Evolutionary conservation across 441 rosid genomes (phyloP).

Genomic region (Syzygium syzygioides): DNA sequence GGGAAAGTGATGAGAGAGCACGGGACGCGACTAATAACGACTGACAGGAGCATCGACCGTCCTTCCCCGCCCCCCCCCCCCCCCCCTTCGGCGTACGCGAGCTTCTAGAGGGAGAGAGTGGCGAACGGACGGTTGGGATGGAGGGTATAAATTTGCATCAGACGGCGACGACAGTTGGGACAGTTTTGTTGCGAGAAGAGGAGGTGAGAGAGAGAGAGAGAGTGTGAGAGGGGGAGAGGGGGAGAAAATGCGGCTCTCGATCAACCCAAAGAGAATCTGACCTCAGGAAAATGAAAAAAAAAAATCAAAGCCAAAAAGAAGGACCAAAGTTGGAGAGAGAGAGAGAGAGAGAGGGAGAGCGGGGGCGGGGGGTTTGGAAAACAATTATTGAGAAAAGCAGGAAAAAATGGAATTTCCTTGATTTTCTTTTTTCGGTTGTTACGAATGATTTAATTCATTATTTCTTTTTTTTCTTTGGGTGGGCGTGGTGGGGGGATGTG

Average conservation of each 20-base stretch:
- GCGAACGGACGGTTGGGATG: conserved; percentile 15
- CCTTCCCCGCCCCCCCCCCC: too few species aligned
- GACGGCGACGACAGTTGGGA: conserved; percentile 27
- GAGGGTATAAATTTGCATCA: conserved; percentile 11
- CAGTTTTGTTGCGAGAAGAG: background rate
- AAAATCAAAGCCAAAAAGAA: background rate
- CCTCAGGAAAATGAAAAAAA: background rate
- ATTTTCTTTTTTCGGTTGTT: background rate
- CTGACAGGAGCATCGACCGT: background rate
- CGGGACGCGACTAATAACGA: background rate
- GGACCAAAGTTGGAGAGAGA: background rate
- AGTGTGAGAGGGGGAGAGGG: background rate
- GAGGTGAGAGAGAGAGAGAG: background rate
- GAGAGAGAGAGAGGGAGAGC: background rate
- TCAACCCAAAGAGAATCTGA: background rate
- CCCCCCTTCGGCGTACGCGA: background rate
- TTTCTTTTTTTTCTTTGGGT: too few species aligned
- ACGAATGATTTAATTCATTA: background rate
- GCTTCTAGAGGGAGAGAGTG: background rate
- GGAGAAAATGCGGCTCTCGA: background rate
- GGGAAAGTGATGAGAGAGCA: background rate
- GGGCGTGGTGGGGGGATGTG: background rate
- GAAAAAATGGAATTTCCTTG: background rate
- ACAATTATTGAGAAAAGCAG: background rate
- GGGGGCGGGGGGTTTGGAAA: background rate